Evolutionary conservation across 306 rosid genomes (phyloP).

Genomic region (Rosa lucieae): DNA sequence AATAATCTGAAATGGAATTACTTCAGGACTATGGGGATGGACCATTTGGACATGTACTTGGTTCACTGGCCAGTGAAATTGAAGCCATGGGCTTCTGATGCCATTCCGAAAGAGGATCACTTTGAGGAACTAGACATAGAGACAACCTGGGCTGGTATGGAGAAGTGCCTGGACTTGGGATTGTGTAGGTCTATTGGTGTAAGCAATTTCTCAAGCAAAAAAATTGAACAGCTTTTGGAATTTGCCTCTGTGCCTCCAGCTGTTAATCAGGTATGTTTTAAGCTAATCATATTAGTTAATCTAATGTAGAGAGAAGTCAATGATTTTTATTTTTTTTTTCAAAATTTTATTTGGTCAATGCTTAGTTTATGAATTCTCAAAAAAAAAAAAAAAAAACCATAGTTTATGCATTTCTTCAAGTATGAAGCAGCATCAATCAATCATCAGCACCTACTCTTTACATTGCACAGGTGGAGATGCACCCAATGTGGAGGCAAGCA

Average conservation of each 20-base stretch:
- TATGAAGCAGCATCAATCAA: background rate
- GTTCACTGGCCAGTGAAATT: conserved; percentile 94
- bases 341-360: background rate
- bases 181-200: conserved; percentile 80
- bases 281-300: background rate
- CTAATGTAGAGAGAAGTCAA: background rate
- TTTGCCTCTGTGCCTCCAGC: conserved; percentile 69
- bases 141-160: conserved; percentile 80
- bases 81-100: conserved; percentile 73
- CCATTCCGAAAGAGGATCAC: conserved; percentile 76
- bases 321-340: background rate
- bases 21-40: conserved; percentile 67
- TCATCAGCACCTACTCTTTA: background rate
- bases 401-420: background rate
- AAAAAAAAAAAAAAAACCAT: too few relatives aligned
- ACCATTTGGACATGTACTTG: conserved; percentile 79
- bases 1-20: background rate
- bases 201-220: conserved; percentile 84
- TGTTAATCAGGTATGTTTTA: conserved; percentile 63
- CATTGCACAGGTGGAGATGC: conserved; percentile 73
- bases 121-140: conserved; percentile 68
- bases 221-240: conserved; percentile 51
- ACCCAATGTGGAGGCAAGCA: conserved; percentile 86
- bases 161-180: conserved; percentile 77
- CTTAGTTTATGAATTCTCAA: background rate